Base-by-base conservation (phyloP, 2,329 filamentous ascomycete species). In the Sarocladium oryzae region DNA sequence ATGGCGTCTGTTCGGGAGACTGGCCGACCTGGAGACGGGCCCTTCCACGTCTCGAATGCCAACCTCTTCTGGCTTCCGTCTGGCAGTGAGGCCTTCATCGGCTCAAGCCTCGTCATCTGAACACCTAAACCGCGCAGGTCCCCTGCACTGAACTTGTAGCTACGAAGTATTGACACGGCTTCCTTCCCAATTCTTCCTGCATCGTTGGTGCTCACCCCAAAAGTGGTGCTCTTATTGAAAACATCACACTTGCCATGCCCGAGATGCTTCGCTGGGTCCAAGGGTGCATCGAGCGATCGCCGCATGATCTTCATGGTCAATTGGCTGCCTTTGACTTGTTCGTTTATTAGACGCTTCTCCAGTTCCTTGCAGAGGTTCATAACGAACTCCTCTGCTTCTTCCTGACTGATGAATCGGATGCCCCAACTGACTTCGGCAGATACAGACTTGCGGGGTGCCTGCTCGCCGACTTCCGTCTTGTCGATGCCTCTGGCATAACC, bases 391-490 rank as follows among this genome's bases (percentile, higher is more conserved):
- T 97, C 92, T 0, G 90, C 91, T 67, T 99, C 92, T n/a, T 81
- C 78, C 61, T 96, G 89, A 54, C 79, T 95, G 58, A 93, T 82
- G 63, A 99, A 99, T 5, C 93, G 84, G 52, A 99, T 95, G 2
- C 95, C 93, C 93, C 93, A 99, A 60, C 93, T 99, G 55, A 99
- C 89, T 65, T 99, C 93, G 1, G 92, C 92, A 2, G 93, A 97
- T 0, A 99, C 89, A 0, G 92, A 97, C 63, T 97, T 99, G 51
- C 93, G 84, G 15, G 89, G 75, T 0, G 86, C 81, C 61, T 95
- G 87, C 52, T 92, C 87, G 28, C 91, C 92, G 5, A 97, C 89
- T 65, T 96, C 89, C 2, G 82, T 77, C 48, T 77, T 79, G 67
- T 99, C 93, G 46, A 97, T 89, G 2, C 93, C 93, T 5, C 89